phyloP scores from a whole-genome alignment of 768 basidiomycete genomes.

The Amanita inopinata region DNA sequence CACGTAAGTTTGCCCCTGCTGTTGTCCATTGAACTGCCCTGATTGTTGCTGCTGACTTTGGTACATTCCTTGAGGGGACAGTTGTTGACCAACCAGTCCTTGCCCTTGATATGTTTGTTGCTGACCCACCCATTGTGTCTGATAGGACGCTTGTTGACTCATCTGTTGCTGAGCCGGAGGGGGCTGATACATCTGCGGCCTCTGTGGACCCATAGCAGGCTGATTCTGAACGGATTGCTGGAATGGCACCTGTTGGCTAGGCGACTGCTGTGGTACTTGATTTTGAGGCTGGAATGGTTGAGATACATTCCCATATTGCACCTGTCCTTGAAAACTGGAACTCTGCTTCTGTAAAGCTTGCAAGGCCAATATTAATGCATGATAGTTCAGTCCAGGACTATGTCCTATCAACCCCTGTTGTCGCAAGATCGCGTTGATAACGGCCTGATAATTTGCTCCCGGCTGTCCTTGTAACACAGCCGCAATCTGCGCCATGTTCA shows the following conservation, averaged over 20 bases:
- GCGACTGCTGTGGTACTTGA: slow-evolving; percentile 10
- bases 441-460: slow-evolving; percentile 23
- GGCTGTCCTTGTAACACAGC: slow-evolving; percentile 22
- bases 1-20: slow-evolving; percentile 12
- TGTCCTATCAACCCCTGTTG: slow-evolving; percentile 17
- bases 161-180: slow-evolving; percentile 10
- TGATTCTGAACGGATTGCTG: slow-evolving; percentile 7
- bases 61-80: no score
- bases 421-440: slow-evolving; percentile 22
- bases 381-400: background rate
- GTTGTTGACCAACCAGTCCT: no score
- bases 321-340: background rate
- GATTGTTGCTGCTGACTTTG: slow-evolving; percentile 13
- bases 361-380: background rate
- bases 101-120: slow-evolving; percentile 10
- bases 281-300: background rate
- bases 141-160: no score
- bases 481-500: slow-evolving; percentile 19
- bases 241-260: slow-evolving; percentile 12
- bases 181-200: background rate
- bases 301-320: background rate
- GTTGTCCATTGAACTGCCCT: slow-evolving; percentile 13
- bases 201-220: background rate
- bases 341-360: background rate
- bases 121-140: slow-evolving; percentile 7